Base-by-base conservation (phyloP, 768 basidiomycete species). In the Termitomyces sp. region DNA sequence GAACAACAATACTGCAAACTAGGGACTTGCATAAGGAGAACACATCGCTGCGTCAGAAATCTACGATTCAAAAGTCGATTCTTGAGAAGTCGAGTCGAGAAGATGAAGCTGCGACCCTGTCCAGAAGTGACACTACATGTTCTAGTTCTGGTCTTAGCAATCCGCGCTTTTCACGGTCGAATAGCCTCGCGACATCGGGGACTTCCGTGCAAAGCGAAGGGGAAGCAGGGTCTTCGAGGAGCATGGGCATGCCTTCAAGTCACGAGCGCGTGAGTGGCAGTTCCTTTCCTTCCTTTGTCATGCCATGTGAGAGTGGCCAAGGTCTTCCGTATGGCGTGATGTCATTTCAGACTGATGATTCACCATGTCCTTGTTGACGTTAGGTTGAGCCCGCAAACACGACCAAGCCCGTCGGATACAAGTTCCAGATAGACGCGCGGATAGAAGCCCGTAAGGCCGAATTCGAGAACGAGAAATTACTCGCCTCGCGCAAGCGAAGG, bases 351-450 rank as follows among this genome's bases (percentile, higher is more conserved):
- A 35, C 38, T 60, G 50, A 57, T 56, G 33, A 53, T 32, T 55
- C 9, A 46, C 18, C 52, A 30, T 16, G 28, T 57, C 47, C 45
- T 38, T 54, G 47, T 28, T 54, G 41, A 26, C 45, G 46, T 55
- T 56, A 62, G 61, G 52, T 22, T 45, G 51, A 40, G 32, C 56
- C 67, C 58, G 60, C 62, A 65, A 71, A 66, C 65, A 65, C 73
- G 56, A 82, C 81, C 52, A 75, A 74, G 61, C 77, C 80, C 55
- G 68, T 74, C 43, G 81, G 71, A 63, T 85, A 85, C 72, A 77
- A 74, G 52, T 85, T 85, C 65, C 74, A 74, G 20, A 66, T 79
- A 9, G 80, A 83, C 38, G 74, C 74, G 36, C 78, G 80, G 58
- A 61, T 80, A 52, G 77, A 79, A 64, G 73, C 73, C 16, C 81